phyloP scores from a whole-genome alignment of 2,329 filamentous ascomycete species.

The Aspergillaceae sp. region DNA sequence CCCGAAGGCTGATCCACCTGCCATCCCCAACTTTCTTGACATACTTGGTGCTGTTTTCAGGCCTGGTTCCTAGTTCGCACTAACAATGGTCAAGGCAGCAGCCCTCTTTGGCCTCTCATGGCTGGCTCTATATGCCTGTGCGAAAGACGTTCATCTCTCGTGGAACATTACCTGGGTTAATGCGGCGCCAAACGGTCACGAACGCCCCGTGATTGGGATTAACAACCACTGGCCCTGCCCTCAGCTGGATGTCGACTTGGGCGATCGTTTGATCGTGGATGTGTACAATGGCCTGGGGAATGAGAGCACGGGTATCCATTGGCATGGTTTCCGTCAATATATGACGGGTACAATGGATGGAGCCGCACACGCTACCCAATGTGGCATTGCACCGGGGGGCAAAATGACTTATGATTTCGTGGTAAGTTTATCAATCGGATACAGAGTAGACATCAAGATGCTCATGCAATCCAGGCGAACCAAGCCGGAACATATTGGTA shows the following conservation, averaged over 20 bases:
- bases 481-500: constrained; percentile 76
- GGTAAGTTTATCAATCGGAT: constrained; percentile 17
- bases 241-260: constrained; percentile 34
- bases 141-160: neutral
- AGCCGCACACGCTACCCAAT: constrained; percentile 57
- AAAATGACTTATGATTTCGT: constrained; percentile 61
- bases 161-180: constrained; percentile 65
- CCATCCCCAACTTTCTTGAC: too few species aligned
- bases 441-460: constrained; percentile 25
- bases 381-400: constrained; percentile 55
- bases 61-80: neutral
- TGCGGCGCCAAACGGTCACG: constrained; percentile 61
- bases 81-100: neutral
- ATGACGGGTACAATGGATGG: constrained; percentile 66
- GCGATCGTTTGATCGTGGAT: constrained; percentile 32
- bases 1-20: too few species aligned
- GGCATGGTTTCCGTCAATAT: constrained; percentile 64
- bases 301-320: constrained; percentile 39
- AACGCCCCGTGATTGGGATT: constrained; percentile 62
- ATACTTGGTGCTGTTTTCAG: too few species aligned
- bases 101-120: neutral
- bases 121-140: neutral
- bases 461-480: constrained; percentile 17
- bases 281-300: constrained; percentile 33
- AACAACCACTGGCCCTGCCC: constrained; percentile 71